Conservation (phyloP, 306 rosid genomes). For the Cucurbita pepo region DNA sequence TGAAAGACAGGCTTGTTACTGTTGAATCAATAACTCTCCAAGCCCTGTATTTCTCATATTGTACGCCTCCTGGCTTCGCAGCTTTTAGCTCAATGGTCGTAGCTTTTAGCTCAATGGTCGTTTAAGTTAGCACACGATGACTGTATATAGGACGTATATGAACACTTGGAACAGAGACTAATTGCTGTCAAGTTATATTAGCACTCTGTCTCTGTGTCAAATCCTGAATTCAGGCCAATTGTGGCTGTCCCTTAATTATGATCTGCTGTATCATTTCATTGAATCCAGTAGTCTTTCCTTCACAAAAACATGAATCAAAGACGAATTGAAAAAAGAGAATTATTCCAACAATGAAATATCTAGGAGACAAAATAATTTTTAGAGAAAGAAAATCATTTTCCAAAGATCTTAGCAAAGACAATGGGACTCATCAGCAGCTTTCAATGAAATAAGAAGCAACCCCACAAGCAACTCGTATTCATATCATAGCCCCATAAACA, state of each 20-base stretch:
- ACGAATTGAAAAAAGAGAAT: too few relatives aligned
- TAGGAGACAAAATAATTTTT: background rate
- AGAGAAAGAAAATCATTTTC: constrained; percentile 14
- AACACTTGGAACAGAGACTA: background rate
- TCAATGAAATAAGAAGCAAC: background rate
- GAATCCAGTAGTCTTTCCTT: background rate
- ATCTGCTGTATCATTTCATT: constrained; percentile 1
- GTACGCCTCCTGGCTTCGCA: background rate
- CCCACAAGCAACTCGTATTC: background rate
- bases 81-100: background rate
- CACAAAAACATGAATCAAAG: background rate
- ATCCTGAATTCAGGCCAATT: background rate
- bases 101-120: background rate
- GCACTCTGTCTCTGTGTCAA: background rate
- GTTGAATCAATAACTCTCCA: background rate
- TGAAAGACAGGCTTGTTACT: background rate
- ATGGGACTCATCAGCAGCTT: background rate
- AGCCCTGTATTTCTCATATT: background rate
- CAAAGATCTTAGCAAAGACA: constrained; percentile 1
- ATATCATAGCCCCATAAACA: background rate
- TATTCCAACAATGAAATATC: background rate
- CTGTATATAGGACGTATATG: background rate
- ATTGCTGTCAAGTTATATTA: background rate
- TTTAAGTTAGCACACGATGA: background rate
- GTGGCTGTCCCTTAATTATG: constrained; percentile 1